These are phyloP conservation scores for Claviceps maximensis DNA, from an alignment of 2,329 filamentous ascomycete species.

Conservation along the genomic window DNA sequence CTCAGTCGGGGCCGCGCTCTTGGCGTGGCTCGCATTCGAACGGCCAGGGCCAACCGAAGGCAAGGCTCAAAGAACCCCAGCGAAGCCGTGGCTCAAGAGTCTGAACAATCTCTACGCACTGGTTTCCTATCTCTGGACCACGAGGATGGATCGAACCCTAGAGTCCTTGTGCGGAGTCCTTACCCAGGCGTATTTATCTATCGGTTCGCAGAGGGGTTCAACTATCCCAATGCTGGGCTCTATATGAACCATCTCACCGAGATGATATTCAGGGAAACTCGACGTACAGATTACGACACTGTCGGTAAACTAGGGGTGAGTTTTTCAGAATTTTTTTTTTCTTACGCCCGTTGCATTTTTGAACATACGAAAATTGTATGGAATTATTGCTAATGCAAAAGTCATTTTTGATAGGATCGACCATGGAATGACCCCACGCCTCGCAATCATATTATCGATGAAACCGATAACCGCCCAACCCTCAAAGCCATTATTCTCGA, in stretches of 20 bases:
- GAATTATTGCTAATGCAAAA: conserved; percentile 5
- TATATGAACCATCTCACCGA: conserved; percentile 37
- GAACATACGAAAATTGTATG: neutral
- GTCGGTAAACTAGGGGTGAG: conserved; percentile 34
- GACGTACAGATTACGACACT: conserved; percentile 28
- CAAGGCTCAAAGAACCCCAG: conserved; percentile 4
- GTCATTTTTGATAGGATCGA: conserved; percentile 26
- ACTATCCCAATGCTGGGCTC: conserved; percentile 39
- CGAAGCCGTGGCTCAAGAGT: conserved; percentile 30
- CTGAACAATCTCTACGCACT: conserved; percentile 25
- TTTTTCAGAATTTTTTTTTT: conserved; percentile 6
- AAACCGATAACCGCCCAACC: conserved; percentile 29
- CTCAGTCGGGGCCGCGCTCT: conserved; percentile 69
- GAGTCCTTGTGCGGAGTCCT: conserved; percentile 29
- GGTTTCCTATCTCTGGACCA: conserved; percentile 35
- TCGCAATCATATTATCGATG: conserved; percentile 17
- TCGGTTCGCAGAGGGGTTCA: conserved; percentile 41
- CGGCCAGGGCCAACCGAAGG: conserved; percentile 50
- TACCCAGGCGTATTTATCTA: conserved; percentile 43
- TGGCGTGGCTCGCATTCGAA: conserved; percentile 69
- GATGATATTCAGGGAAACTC: conserved; percentile 31
- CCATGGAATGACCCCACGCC: conserved; percentile 44
- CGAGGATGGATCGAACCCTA: conserved; percentile 37
- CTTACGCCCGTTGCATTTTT: no score
- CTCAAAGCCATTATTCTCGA: conserved; percentile 44